phyloP scores from a whole-genome alignment of 768 basidiomycete genomes.

The Lanmaoa pseudosensibilis region DNA sequence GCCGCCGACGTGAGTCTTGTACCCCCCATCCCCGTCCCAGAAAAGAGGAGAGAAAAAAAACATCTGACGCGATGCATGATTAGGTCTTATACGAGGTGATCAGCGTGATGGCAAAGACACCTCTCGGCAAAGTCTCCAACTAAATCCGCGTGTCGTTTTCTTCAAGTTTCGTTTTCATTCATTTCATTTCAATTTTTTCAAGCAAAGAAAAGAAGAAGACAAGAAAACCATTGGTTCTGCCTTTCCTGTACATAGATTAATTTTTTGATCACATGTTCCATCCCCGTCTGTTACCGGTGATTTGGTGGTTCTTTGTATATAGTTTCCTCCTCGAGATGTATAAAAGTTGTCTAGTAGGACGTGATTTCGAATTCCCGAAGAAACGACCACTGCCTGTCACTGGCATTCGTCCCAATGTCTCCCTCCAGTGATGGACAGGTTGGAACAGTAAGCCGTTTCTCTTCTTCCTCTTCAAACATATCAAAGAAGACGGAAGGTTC shows the following conservation, averaged over 20 bases:
- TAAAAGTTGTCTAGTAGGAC: not conserved
- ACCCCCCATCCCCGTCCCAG: too few relatives aligned
- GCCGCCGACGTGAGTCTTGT: constrained; percentile 52
- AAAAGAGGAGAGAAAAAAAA: too few relatives aligned
- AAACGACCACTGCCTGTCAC: too few relatives aligned
- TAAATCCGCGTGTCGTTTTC: not conserved
- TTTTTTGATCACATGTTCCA: not conserved
- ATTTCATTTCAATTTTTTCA: too few relatives aligned
- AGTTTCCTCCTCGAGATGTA: not conserved
- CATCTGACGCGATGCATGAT: constrained; percentile 16
- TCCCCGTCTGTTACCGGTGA: not conserved
- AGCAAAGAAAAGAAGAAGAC: too few relatives aligned
- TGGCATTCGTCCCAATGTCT: too few relatives aligned
- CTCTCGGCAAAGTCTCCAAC: constrained; percentile 56
- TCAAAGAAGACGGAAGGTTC: too few relatives aligned
- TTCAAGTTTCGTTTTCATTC: too few relatives aligned
- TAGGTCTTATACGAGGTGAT: constrained; percentile 75
- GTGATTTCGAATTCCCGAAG: not conserved
- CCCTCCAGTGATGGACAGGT: too few relatives aligned
- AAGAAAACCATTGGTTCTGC: not conserved
- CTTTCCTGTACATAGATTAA: not conserved
- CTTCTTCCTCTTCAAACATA: too few relatives aligned
- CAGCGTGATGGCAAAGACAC: constrained; percentile 79
- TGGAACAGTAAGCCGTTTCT: too few relatives aligned
- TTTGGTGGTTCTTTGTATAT: not conserved